Conservation (phyloP, 257 asterid genomes). For the Parsonsia alboflavescens region DNA sequence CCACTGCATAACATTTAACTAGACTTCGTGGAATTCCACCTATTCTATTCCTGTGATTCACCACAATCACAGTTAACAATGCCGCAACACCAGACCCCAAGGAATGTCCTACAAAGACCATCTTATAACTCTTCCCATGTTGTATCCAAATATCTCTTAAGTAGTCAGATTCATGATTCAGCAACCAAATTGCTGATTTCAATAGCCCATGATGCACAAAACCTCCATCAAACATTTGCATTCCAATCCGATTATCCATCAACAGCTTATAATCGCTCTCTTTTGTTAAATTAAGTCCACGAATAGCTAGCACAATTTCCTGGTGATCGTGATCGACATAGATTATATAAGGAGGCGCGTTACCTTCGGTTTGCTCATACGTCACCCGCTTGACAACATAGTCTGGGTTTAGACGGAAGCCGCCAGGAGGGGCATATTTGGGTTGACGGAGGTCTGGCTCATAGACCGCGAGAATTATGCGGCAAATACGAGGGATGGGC, state of each 20-base stretch:
- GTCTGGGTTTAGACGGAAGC: constrained; percentile 64
- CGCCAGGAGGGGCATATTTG: constrained; percentile 56
- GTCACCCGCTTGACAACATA: constrained; percentile 69
- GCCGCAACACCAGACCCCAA: constrained; percentile 94
- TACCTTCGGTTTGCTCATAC: constrained; percentile 70
- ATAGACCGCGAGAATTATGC: constrained; percentile 73
- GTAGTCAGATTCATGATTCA: constrained; percentile 63
- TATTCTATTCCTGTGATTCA: constrained; percentile 58
- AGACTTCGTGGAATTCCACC: constrained; percentile 76
- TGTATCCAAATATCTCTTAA: constrained; percentile 68
- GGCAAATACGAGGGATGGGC: constrained; percentile 80
- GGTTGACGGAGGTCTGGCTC: constrained; percentile 64
- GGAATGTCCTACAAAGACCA: constrained; percentile 87
- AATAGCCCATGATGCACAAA: constrained; percentile 84
- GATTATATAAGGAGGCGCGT: constrained; percentile 83
- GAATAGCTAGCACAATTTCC: constrained; percentile 77
- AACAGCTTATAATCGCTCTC: constrained; percentile 76
- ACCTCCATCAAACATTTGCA: constrained; percentile 96
- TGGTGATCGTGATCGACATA: constrained; percentile 64
- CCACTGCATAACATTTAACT: constrained; percentile 74
- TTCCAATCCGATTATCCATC: constrained; percentile 70
- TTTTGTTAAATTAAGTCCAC: constrained; percentile 67
- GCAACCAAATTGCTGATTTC: constrained; percentile 80
- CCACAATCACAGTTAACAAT: constrained; percentile 60
- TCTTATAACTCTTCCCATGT: constrained; percentile 62